Conservation (phyloP, 495 filamentous ascomycete genomes). For the Peziza echinospora region DNA sequence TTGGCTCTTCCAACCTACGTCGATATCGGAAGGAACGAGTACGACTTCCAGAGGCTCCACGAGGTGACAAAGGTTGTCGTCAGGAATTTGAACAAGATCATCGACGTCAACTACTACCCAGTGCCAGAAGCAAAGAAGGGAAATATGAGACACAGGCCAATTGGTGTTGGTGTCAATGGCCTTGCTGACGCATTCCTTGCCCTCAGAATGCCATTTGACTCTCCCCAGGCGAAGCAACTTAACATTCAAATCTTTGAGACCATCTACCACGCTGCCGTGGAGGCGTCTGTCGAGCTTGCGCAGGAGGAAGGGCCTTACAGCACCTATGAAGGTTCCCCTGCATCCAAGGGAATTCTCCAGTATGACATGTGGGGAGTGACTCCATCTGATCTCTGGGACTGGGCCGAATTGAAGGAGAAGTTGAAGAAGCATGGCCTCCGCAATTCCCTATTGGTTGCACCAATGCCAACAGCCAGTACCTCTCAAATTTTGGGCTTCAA, state of each 20-base stretch:
- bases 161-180: slow-evolving; percentile 92
- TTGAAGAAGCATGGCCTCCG: slow-evolving; percentile 81
- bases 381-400: slow-evolving; percentile 90
- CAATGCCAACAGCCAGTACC: slow-evolving; percentile 93
- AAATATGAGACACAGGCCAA: slow-evolving; percentile 87
- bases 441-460: slow-evolving; percentile 84
- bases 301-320: slow-evolving; percentile 64
- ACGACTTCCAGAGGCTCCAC: slow-evolving; percentile 88
- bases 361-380: slow-evolving; percentile 97
- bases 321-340: slow-evolving; percentile 80
- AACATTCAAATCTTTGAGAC: slow-evolving; percentile 99
- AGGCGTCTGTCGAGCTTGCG: slow-evolving; percentile 67
- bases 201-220: slow-evolving; percentile 90
- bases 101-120: slow-evolving; percentile 92
- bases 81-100: slow-evolving; percentile 90
- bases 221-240: slow-evolving; percentile 69
- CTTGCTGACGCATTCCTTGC: slow-evolving; percentile 97
- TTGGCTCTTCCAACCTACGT: slow-evolving; percentile 78
- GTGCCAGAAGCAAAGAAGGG: slow-evolving; percentile 78
- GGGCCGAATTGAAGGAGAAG: slow-evolving; percentile 66
- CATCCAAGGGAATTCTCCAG: slow-evolving; percentile 87
- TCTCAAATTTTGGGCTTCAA: slow-evolving; percentile 96
- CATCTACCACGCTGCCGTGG: slow-evolving; percentile 90
- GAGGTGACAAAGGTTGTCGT: slow-evolving; percentile 77
- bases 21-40: slow-evolving; percentile 55